These are phyloP conservation scores for Neoboletus brunneissimus DNA, from an alignment of 768 basidiomycete genomes.

Conservation along the genomic window DNA sequence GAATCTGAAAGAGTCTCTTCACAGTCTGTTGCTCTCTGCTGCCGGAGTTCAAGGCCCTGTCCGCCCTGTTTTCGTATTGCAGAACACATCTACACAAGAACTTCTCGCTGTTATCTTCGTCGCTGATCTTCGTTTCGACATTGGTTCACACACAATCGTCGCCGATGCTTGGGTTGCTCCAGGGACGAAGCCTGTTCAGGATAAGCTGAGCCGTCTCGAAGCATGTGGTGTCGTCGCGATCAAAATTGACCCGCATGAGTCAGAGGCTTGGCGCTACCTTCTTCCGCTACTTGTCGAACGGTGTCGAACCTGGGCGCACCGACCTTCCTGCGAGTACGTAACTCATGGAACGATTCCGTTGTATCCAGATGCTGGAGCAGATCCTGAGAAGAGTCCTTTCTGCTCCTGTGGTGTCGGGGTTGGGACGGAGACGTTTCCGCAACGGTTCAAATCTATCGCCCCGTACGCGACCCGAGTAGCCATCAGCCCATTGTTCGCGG, in stretches of 20 bases:
- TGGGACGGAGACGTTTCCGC: conserved; percentile 38
- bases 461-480: conserved; percentile 49
- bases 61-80: conserved; percentile 22
- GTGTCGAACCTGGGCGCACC: conserved; percentile 53
- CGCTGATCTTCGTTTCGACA: conserved; percentile 45
- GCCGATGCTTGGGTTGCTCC: conserved; percentile 49
- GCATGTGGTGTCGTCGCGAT: conserved; percentile 10
- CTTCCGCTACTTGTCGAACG: conserved; percentile 51
- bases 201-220: background rate
- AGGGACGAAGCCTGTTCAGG: conserved; percentile 17
- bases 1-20: conserved; percentile 34
- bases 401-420: conserved; percentile 56
- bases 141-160: conserved; percentile 45
- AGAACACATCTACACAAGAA: conserved; percentile 11
- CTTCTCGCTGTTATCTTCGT: conserved; percentile 36
- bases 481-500: conserved; percentile 51
- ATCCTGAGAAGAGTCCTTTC: conserved; percentile 40
- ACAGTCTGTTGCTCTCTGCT: conserved; percentile 25
- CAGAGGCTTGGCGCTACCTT: conserved; percentile 48
- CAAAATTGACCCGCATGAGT: conserved; percentile 16
- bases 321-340: conserved; percentile 45
- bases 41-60: conserved; percentile 23
- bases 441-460: conserved; percentile 39
- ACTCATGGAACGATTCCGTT: conserved; percentile 36
- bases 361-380: conserved; percentile 27